phyloP scores from a whole-genome alignment of 805 yeast species.

The Yueomyces sp. region DNA sequence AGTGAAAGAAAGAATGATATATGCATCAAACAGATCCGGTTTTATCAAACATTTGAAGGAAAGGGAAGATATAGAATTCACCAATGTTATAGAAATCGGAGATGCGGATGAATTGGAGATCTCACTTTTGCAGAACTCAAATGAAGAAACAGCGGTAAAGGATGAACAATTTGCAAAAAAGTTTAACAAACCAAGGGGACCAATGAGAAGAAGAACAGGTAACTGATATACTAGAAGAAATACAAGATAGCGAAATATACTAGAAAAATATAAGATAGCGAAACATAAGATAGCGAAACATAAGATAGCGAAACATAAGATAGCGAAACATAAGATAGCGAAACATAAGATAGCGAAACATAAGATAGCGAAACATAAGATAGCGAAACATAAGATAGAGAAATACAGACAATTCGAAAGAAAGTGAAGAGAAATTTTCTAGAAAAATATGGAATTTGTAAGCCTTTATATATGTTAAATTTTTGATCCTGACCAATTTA shows the following conservation, averaged over 20 bases:
- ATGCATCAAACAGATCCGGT: conserved; percentile 68
- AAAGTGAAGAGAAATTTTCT: too few relatives aligned
- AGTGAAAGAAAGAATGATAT: conserved; percentile 84
- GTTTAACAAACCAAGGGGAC: conserved; percentile 57
- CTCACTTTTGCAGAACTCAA: conserved; percentile 14
- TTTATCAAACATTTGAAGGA: conserved; percentile 37
- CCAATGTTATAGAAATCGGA: conserved; percentile 52
- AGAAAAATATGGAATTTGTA: too few relatives aligned
- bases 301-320: not conserved
- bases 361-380: not conserved
- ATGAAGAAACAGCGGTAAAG: conserved; percentile 25
- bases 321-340: too few relatives aligned
- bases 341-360: not conserved
- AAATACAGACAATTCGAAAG: too few relatives aligned
- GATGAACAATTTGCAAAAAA: conserved; percentile 14
- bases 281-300: not conserved
- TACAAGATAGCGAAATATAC: too few relatives aligned
- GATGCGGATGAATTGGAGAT: conserved; percentile 58
- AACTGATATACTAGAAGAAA: too few relatives aligned
- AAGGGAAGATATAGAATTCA: conserved; percentile 26
- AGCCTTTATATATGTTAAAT: too few relatives aligned
- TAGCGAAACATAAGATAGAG: too few relatives aligned
- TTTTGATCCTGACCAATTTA: too few relatives aligned
- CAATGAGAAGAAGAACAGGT: conserved; percentile 35
- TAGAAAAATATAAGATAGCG: too few relatives aligned